Conservation (phyloP, 805 yeast species). For the Schizosaccharomyces cryophilus region DNA sequence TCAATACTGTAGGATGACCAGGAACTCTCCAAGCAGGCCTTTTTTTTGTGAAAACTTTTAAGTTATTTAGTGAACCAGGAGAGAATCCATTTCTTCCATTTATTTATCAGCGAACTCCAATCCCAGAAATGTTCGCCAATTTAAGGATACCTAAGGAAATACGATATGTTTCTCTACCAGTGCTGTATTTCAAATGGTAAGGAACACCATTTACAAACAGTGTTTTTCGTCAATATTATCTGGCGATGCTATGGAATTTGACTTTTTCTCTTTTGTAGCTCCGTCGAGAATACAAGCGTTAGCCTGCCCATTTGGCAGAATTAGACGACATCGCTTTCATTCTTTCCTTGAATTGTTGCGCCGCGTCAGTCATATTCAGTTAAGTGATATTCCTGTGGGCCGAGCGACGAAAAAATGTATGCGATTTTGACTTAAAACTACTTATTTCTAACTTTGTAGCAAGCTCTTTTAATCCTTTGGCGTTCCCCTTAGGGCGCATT, state of each 20-base stretch:
- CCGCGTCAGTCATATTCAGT: background rate
- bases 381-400: background rate
- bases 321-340: background rate
- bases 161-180: no score
- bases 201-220: no score
- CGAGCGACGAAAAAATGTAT: background rate
- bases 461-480: constrained; percentile 37
- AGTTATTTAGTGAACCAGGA: no score
- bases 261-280: background rate
- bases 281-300: background rate
- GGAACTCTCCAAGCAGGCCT: no score
- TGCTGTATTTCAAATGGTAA: no score
- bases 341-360: background rate
- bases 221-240: background rate
- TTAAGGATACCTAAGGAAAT: no score
- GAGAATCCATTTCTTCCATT: no score
- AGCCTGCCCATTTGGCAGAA: background rate
- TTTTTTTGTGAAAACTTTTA: no score
- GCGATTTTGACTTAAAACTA: background rate
- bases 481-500: constrained; percentile 56
- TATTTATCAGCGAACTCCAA: no score
- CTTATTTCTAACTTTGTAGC: background rate
- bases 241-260: background rate
- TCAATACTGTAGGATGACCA: no score
- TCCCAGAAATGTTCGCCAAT: no score